Base-by-base conservation (phyloP, 83 land plant species). In the Isoetes engelmannii region DNA sequence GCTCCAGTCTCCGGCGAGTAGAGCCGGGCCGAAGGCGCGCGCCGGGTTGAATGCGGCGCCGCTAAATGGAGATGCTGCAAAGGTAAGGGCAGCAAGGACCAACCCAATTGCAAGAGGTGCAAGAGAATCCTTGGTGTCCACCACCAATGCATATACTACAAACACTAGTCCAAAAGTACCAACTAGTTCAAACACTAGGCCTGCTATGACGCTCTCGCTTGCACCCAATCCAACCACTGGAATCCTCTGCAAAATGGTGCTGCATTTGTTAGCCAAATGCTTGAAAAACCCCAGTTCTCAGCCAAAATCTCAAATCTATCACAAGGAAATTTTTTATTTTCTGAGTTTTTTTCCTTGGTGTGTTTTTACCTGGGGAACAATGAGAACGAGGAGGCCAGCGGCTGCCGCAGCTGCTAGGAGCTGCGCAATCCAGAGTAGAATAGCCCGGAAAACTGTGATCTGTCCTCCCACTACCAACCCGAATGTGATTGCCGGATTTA, bases 21-120 rank as follows among this genome's bases (percentile, higher is more conserved):
- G 50, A 18, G 87, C 89, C 37, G 87, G 92, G 4, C 92, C 89
- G 47, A 89, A 89, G 0, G 93, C 80, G 21, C 93, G 60, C 0
- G 85, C 93, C 5, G 90, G 90, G 79, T 89, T 86, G 85, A 89
- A 86, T 17, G 87, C 84, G 4, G 87, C 93, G 8, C 93, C 90
- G 0, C 84, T 79, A 74, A 82, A 89, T 4, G 90, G 68, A 43
- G 85, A 84, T 44, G 84, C 93, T 5, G 90, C 90, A 20, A 89
- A 67, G 68, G 83, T 80, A 69, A 83, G 83, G 28, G 89, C 92
- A 1, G 80, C 80, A 51, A 88, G 85, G 4, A 85, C 75, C 17
- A 85, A 70, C 65, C 89, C 92, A 13, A 81, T 75, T 5, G 82
- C 70, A 43, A 74, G 3, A 6, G 92, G 89, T 37, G 87, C 92